These are phyloP conservation scores for Cadophora gregata DNA, from an alignment of 2,329 filamentous ascomycete species.

Conservation along the genomic window DNA sequence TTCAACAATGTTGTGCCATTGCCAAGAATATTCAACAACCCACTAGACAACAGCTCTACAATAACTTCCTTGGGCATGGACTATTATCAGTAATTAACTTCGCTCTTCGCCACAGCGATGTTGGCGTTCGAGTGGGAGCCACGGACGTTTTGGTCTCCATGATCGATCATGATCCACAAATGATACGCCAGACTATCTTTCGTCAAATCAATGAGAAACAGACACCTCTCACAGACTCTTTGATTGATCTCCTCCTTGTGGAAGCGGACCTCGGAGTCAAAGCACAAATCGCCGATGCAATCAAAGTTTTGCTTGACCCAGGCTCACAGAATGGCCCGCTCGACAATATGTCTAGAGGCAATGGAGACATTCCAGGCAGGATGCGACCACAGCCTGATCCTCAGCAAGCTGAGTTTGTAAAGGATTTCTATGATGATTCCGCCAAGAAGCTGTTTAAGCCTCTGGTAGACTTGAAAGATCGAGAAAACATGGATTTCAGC, in stretches of 20 bases:
- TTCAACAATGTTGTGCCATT: slow-evolving; percentile 93
- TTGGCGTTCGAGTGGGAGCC: slow-evolving; percentile 85
- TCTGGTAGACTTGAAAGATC: slow-evolving; percentile 77
- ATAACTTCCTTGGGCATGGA: slow-evolving; percentile 87
- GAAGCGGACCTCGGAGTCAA: slow-evolving; percentile 95
- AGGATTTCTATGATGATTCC: slow-evolving; percentile 87
- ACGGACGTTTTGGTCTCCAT: slow-evolving; percentile 93
- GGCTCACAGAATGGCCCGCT: slow-evolving; percentile 63
- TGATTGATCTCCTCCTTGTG: slow-evolving; percentile 89
- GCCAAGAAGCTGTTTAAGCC: slow-evolving; percentile 87
- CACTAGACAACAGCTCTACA: slow-evolving; percentile 80
- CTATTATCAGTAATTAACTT: slow-evolving; percentile 91
- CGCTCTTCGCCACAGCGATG: slow-evolving; percentile 83
- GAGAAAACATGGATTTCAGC: slow-evolving; percentile 71
- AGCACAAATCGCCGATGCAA: slow-evolving; percentile 91
- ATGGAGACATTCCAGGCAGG: slow-evolving; percentile 72
- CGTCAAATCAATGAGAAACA: slow-evolving; percentile 89
- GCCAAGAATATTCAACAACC: slow-evolving; percentile 92
- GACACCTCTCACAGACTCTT: slow-evolving; percentile 83
- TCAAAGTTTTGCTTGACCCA: slow-evolving; percentile 90
- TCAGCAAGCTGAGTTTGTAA: slow-evolving; percentile 84
- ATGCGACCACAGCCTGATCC: slow-evolving; percentile 65
- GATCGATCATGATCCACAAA: slow-evolving; percentile 93
- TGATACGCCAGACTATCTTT: slow-evolving; percentile 93
- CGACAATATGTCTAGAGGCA: slow-evolving; percentile 66